Percentiles rank a stretch among this genome's conserved stretches.
phyloP scores from a whole-genome alignment of 1,284 basidiomycete species.

The Heliocybe sulcata region DNA sequence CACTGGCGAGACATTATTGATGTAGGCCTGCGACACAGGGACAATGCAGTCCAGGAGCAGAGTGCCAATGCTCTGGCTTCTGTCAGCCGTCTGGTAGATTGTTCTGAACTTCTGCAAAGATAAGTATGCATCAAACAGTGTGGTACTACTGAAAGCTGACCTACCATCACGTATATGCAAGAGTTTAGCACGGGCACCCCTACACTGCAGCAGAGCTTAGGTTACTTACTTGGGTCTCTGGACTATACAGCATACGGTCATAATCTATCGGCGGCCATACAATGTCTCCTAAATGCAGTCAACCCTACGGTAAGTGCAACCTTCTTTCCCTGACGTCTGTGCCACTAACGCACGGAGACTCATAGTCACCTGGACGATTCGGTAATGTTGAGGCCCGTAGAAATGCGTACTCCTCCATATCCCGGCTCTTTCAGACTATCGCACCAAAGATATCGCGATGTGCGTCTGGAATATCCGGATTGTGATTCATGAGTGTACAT shows the following conservation, averaged over 20 bases:
- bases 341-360: slow-evolving; percentile 15
- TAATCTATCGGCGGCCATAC: slow-evolving; percentile 43
- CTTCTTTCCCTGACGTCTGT: slow-evolving; percentile 12
- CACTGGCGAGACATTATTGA: slow-evolving; percentile 70
- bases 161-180: slow-evolving; percentile 47
- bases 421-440: slow-evolving; percentile 45
- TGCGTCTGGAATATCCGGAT: slow-evolving; percentile 24
- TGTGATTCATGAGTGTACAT: background rate
- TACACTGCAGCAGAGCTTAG: slow-evolving; percentile 69
- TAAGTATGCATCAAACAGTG: slow-evolving; percentile 34
- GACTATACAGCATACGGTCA: slow-evolving; percentile 54
- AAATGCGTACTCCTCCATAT: slow-evolving; percentile 65
- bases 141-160: slow-evolving; percentile 7
- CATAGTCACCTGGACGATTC: slow-evolving; percentile 35
- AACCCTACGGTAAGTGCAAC: slow-evolving; percentile 39
- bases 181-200: slow-evolving; percentile 54
- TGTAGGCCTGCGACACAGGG: slow-evolving; percentile 65
- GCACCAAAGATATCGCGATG: slow-evolving; percentile 35
- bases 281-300: slow-evolving; percentile 55
- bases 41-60: slow-evolving; percentile 63
- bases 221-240: slow-evolving; percentile 67
- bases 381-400: slow-evolving; percentile 59
- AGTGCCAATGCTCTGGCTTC: slow-evolving; percentile 58
- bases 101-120: slow-evolving; percentile 59
- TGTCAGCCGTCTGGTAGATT: slow-evolving; percentile 64